These are phyloP conservation scores for Colletotrichum sp. DNA, from an alignment of 2,329 filamentous ascomycete species.

Conservation along the genomic window DNA sequence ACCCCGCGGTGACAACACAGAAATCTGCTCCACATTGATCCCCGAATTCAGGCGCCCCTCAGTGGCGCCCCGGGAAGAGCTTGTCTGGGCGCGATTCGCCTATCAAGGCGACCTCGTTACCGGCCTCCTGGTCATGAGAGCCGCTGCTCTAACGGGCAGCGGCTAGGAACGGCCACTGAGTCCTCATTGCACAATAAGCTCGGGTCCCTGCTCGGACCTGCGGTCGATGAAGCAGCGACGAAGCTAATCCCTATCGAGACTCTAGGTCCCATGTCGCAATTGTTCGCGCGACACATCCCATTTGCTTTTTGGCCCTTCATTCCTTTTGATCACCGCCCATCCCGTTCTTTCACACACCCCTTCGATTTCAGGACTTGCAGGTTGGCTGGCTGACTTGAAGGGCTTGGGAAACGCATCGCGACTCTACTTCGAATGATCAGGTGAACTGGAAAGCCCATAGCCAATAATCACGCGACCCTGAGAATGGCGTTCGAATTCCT, in stretches of 20 bases:
- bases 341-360: neutral
- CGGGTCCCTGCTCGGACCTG: neutral
- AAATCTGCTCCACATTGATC: neutral
- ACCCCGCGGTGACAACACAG: slow-evolving; percentile 7
- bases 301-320: neutral
- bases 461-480: neutral
- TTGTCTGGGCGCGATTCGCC: neutral
- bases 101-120: slow-evolving; percentile 4
- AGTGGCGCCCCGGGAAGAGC: neutral
- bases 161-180: neutral
- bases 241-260: neutral
- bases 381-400: neutral
- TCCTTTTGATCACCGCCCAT: neutral
- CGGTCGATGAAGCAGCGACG: neutral
- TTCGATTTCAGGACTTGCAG: neutral
- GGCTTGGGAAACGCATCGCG: neutral
- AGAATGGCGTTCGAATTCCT: slow-evolving; percentile 44
- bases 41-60: neutral
- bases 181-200: neutral
- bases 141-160: neutral
- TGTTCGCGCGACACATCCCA: neutral
- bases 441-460: neutral
- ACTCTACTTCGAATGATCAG: neutral
- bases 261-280: neutral
- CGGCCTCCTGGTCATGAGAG: neutral